Evolutionary conservation across 1,284 basidiomycete species (phyloP).

Genomic region (Irpex lacteus): DNA sequence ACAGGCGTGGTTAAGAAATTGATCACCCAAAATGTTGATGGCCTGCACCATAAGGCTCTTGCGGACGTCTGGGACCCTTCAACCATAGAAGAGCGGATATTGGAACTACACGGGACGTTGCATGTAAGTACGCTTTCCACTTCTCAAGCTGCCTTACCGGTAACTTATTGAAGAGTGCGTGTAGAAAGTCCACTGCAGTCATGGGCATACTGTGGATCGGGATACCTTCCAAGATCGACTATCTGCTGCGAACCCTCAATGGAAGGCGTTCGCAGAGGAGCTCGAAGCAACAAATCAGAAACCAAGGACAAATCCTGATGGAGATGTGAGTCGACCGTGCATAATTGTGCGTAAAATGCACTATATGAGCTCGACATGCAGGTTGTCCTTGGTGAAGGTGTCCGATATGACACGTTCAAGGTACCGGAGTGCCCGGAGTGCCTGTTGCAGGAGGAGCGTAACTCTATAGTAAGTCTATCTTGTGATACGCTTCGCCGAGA

Average conservation of each 20-base stretch:
- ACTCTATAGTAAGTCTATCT: slow-evolving; percentile 45
- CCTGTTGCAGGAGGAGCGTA: slow-evolving; percentile 47
- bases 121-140: slow-evolving; percentile 46
- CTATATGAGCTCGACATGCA: slow-evolving; percentile 25
- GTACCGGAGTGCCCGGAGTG: slow-evolving; percentile 77
- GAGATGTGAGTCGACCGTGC: slow-evolving; percentile 58
- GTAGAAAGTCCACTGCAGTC: slow-evolving; percentile 73
- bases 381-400: slow-evolving; percentile 81
- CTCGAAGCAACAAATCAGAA: slow-evolving; percentile 61
- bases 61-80: slow-evolving; percentile 35
- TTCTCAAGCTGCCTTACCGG: not conserved
- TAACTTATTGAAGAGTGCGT: slow-evolving; percentile 7
- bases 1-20: slow-evolving; percentile 59
- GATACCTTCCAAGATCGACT: slow-evolving; percentile 75
- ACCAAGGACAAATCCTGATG: slow-evolving; percentile 87
- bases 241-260: slow-evolving; percentile 72
- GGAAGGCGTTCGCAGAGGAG: slow-evolving; percentile 70
- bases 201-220: slow-evolving; percentile 66
- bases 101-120: slow-evolving; percentile 89
- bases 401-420: slow-evolving; percentile 74
- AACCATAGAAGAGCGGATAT: slow-evolving; percentile 45
- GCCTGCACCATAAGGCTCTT: slow-evolving; percentile 80
- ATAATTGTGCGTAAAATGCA: not conserved
- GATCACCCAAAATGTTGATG: slow-evolving; percentile 93
- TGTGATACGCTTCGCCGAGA: slow-evolving; percentile 12